Conservation (phyloP, 441 rosid species). For the Brassica hybrid region DNA sequence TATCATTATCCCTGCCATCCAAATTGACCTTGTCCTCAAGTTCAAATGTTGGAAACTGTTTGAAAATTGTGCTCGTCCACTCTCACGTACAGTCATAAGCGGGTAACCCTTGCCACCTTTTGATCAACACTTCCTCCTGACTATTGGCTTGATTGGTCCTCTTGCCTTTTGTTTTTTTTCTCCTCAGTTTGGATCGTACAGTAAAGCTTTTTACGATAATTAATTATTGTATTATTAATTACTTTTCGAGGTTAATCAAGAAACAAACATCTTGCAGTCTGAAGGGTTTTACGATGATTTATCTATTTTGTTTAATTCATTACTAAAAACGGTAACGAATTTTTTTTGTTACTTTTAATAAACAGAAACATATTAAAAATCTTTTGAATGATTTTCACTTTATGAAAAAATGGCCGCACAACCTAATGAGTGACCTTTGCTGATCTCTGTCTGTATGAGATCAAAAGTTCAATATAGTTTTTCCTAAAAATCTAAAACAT, state of each 20-base stretch:
- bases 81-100: too few species aligned
- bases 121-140: too few species aligned
- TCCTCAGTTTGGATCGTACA: too few species aligned
- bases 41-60: too few species aligned
- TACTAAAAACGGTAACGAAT: not conserved
- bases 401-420: constrained; percentile 44
- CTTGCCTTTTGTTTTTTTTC: too few species aligned
- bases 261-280: not conserved
- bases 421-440: constrained; percentile 26
- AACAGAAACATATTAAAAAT: not conserved
- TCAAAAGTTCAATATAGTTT: constrained; percentile 34
- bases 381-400: constrained; percentile 15
- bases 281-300: not conserved
- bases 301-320: not conserved
- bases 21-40: too few species aligned
- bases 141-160: too few species aligned
- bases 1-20: too few species aligned
- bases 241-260: not conserved
- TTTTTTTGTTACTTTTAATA: not conserved
- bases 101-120: too few species aligned
- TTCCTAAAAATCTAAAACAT: constrained; percentile 17
- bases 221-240: too few species aligned
- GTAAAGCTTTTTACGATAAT: not conserved
- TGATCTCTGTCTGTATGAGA: constrained; percentile 41
- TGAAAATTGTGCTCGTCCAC: too few species aligned